phyloP scores from a whole-genome alignment of 2,329 filamentous ascomycete species.

The Leptographium radiaticola region DNA sequence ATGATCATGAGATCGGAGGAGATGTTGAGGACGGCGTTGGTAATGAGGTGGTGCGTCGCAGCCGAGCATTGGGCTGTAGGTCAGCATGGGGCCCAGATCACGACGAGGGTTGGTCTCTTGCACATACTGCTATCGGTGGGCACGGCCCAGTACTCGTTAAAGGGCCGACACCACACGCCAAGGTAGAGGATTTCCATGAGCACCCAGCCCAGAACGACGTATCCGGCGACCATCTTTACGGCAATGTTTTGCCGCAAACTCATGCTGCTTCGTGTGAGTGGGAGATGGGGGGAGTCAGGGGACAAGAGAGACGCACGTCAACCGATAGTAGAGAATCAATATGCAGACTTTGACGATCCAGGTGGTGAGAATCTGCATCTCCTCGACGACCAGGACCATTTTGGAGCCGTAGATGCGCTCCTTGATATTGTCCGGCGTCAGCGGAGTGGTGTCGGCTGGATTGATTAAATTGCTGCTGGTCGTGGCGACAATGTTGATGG shows the following conservation, averaged over 20 bases:
- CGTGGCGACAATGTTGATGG: conserved; percentile 39
- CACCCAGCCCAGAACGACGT: conserved; percentile 9
- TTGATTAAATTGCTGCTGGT: conserved; percentile 49
- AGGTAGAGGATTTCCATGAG: conserved; percentile 10
- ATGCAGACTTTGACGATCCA: conserved; percentile 45
- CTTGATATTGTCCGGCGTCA: conserved; percentile 31
- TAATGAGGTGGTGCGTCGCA: conserved; percentile 42
- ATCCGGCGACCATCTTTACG: conserved; percentile 26
- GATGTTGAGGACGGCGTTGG: conserved; percentile 46
- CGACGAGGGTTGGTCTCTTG: no score
- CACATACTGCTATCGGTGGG: conserved; percentile 16
- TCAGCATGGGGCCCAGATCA: neutral
- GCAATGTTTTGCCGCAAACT: conserved; percentile 4
- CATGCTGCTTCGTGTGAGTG: neutral
- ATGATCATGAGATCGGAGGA: conserved; percentile 48
- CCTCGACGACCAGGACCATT: conserved; percentile 47
- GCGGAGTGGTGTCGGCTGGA: conserved; percentile 25
- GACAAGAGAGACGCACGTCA: conserved; percentile 27
- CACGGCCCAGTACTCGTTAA: conserved; percentile 36
- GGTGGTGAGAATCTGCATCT: conserved; percentile 46
- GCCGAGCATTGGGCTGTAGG: conserved; percentile 40
- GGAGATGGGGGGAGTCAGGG: no score
- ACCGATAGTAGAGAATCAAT: conserved; percentile 41
- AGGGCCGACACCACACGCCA: conserved; percentile 37
- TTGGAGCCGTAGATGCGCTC: conserved; percentile 41